Base-by-base conservation (phyloP, 2,329 filamentous ascomycete genomes). In the Gnomoniopsis smithogilvyi region DNA sequence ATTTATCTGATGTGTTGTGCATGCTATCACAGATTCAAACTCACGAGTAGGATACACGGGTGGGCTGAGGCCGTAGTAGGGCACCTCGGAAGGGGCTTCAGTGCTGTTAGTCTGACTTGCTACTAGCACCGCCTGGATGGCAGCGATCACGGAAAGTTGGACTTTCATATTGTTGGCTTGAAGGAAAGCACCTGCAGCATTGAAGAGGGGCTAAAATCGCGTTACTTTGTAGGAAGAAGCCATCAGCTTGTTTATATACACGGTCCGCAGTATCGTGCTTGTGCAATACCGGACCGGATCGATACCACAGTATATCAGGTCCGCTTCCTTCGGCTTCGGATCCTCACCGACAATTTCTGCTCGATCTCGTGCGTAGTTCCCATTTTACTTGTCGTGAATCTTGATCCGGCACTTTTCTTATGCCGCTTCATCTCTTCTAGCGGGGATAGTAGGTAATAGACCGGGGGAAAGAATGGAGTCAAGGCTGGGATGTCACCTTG, bases 11-110 rank as follows among this genome's bases (percentile, higher is more conserved):
- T 52, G 7, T 24, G 11, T 38, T 22, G n/a, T 36, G 33, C 19
- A 21, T 12, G 2, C 24, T 51, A 3, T 19, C 4, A 15, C 30
- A 8, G 11, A n/a, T 17, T 15, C 7, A 11, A 30, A 63, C 65
- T 47, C 62, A 70, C 68, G 70, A 1, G 66, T 67, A n/a, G 71
- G 71, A 52, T 72, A 73, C 1, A 73, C 67, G 0, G 71, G 66
- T 6, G 70, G 72, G 33, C 70, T 73, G 53, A 64, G 69, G 26
- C 71, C 71, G 46, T 73, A 73, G 58, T 67, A 72, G 2, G 70
- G 69, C 17, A 71, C 51, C 46, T 73, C 69, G 3, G 67, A 68
- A 11, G 60, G 61, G n/a, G 45, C 21, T 36, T 26, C 43, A 38
- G 60, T 60, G 49, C 54, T 43, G 46, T 60, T 60, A 14, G 60